phyloP scores from a whole-genome alignment of 768 basidiomycete species.

The Lentinula lateritia region DNA sequence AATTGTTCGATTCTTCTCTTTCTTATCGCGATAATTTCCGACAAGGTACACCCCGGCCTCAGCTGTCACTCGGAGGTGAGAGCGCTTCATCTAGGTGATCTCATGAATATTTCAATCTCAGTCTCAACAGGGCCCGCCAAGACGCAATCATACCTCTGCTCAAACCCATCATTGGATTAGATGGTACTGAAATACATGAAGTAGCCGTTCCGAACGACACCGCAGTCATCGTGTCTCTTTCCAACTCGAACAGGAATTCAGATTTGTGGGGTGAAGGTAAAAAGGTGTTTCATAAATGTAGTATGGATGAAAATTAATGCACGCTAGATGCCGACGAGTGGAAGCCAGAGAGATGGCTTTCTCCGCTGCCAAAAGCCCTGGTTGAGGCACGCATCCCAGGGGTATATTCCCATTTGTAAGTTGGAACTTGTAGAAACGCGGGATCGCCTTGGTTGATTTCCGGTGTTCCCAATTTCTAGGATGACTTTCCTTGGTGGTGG shows the following conservation, averaged over 20 bases:
- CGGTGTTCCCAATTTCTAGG: slow-evolving; percentile 16
- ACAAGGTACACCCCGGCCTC: slow-evolving; percentile 22
- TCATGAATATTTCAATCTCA: not conserved
- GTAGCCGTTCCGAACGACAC: slow-evolving; percentile 23
- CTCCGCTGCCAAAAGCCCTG: slow-evolving; percentile 25
- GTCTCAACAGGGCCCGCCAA: slow-evolving; percentile 18
- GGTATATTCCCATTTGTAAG: slow-evolving; percentile 30
- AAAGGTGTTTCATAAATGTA: not conserved
- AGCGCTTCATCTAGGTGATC: not conserved
- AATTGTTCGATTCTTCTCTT: not conserved
- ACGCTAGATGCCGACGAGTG: slow-evolving; percentile 31
- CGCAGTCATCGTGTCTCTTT: slow-evolving; percentile 19
- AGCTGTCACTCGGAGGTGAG: slow-evolving; percentile 18
- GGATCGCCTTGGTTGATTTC: not conserved
- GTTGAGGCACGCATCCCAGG: slow-evolving; percentile 26
- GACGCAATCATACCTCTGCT: slow-evolving; percentile 30
- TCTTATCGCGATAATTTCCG: not conserved
- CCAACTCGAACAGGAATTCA: slow-evolving; percentile 27
- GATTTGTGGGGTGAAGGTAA: slow-evolving; percentile 29
- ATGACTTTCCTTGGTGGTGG: slow-evolving; percentile 39
- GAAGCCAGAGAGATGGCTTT: slow-evolving; percentile 42
- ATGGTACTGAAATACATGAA: slow-evolving; percentile 20
- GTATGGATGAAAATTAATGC: not conserved
- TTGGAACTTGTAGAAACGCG: not conserved
- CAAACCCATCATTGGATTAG: slow-evolving; percentile 21